These are phyloP conservation scores for Lasiosphaeria hispida DNA, from an alignment of 495 filamentous ascomycete genomes.

Conservation along the genomic window DNA sequence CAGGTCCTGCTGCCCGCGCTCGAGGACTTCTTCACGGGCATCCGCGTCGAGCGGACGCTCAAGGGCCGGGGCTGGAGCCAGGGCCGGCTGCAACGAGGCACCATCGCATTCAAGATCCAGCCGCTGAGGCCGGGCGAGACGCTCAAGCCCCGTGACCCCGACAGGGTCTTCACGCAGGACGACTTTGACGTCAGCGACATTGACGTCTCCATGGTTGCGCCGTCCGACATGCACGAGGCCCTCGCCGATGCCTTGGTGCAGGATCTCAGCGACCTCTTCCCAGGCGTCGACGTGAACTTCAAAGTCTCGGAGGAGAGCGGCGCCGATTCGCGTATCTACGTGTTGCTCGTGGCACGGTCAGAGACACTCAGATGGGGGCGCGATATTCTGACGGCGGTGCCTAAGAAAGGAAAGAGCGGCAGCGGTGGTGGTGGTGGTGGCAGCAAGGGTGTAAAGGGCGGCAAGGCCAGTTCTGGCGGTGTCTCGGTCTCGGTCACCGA, in stretches of 20 bases:
- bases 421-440: conserved; percentile 29
- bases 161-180: background rate
- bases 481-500: conserved; percentile 27
- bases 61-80: conserved; percentile 65
- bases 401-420: conserved; percentile 41
- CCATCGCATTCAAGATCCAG: conserved; percentile 56
- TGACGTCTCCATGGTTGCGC: conserved; percentile 58
- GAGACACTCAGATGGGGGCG: conserved; percentile 60
- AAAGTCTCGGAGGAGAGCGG: conserved; percentile 55
- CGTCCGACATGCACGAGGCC: conserved; percentile 41
- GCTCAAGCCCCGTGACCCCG: conserved; percentile 39
- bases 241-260: conserved; percentile 37
- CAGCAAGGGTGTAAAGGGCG: background rate
- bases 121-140: conserved; percentile 45
- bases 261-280: conserved; percentile 39
- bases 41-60: conserved; percentile 53
- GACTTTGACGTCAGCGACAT: conserved; percentile 51
- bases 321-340: conserved; percentile 61
- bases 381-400: conserved; percentile 60
- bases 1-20: conserved; percentile 75
- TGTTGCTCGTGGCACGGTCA: conserved; percentile 71
- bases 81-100: conserved; percentile 56
- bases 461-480: background rate
- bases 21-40: conserved; percentile 60
- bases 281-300: conserved; percentile 49